phyloP scores from a whole-genome alignment of 352 stramenopile species.

The Pythium dissotocum region DNA sequence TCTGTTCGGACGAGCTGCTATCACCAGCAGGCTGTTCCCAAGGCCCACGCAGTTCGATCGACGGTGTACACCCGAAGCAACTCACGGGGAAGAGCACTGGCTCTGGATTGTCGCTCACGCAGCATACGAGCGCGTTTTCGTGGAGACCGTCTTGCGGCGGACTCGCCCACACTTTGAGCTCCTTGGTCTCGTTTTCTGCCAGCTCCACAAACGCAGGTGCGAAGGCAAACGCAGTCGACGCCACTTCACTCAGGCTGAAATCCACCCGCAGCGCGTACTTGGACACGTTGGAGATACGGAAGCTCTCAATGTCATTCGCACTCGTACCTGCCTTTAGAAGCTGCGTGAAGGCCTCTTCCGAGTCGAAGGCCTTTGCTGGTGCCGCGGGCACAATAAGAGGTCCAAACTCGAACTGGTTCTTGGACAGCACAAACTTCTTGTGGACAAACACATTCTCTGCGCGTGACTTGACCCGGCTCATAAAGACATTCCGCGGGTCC shows the following conservation, averaged over 20 bases:
- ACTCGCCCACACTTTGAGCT: constrained; percentile 92
- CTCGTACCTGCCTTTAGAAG: constrained; percentile 34
- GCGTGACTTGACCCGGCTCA: constrained; percentile 88
- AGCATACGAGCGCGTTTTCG: constrained; percentile 86
- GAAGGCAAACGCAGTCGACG: constrained; percentile 57
- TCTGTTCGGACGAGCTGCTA: constrained; percentile 48
- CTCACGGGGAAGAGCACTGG: constrained; percentile 85
- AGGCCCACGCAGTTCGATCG: constrained; percentile 74
- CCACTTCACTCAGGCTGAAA: constrained; percentile 42
- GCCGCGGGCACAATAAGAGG: constrained; percentile 74
- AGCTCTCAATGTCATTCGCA: constrained; percentile 83
- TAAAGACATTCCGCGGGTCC: constrained; percentile 94
- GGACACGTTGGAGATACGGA: constrained; percentile 91
- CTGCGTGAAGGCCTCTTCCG: constrained; percentile 50
- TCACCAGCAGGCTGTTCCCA: constrained; percentile 75
- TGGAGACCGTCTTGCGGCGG: constrained; percentile 60
- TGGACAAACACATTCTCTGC: constrained; percentile 65
- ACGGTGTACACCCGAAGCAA: constrained; percentile 85
- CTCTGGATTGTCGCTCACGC: constrained; percentile 90
- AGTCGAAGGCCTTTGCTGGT: constrained; percentile 28
- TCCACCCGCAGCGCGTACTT: constrained; percentile 74
- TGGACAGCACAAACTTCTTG: constrained; percentile 92
- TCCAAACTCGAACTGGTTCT: constrained; percentile 92
- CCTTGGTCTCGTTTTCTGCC: constrained; percentile 86
- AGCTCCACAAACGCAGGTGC: constrained; percentile 78